Percentiles rank a stretch among this genome's conserved stretches.
phyloP scores from a whole-genome alignment of 1,284 basidiomycete genomes.

The Tilletiopsis washingtonensis region DNA sequence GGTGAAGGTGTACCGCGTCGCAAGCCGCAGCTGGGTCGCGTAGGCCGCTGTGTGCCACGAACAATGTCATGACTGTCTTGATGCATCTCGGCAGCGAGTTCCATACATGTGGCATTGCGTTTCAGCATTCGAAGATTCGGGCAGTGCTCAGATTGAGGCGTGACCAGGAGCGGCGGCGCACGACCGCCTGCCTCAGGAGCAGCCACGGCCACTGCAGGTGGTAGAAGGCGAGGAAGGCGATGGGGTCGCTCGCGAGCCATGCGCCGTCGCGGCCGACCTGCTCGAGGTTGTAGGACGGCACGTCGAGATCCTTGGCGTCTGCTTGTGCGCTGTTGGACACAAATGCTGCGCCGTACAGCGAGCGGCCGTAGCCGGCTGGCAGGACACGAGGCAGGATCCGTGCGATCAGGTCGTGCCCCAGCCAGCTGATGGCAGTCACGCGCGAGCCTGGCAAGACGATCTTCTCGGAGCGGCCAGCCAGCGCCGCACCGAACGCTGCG shows the following conservation, averaged over 20 bases:
- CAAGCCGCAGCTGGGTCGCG: slow-evolving; percentile 19
- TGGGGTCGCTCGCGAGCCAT: slow-evolving; percentile 22
- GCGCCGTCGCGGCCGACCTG: slow-evolving; percentile 10
- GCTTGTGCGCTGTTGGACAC: neutral
- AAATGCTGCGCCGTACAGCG: neutral
- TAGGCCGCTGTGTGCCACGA: too few relatives aligned
- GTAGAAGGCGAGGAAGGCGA: slow-evolving; percentile 28
- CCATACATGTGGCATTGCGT: too few relatives aligned
- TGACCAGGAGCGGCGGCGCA: slow-evolving; percentile 17
- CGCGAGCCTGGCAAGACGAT: slow-evolving; percentile 20
- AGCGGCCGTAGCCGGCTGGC: slow-evolving; percentile 5
- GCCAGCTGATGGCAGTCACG: slow-evolving; percentile 41
- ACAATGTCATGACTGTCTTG: too few relatives aligned
- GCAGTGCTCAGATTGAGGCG: slow-evolving; percentile 34
- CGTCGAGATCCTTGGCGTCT: neutral
- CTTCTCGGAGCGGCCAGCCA: neutral
- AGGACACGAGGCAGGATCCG: slow-evolving; percentile 40
- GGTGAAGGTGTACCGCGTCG: slow-evolving; percentile 51
- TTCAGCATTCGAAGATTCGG: slow-evolving; percentile 31
- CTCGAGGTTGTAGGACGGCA: slow-evolving; percentile 11
- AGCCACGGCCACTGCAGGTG: slow-evolving; percentile 31
- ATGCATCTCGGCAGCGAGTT: too few relatives aligned
- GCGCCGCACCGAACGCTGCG: neutral
- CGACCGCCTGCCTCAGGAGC: slow-evolving; percentile 21
- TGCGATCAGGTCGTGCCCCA: slow-evolving; percentile 48